Evolutionary conservation across 176 grass and related monocot species (phyloP).

Genomic region (Pharus latifolius): DNA sequence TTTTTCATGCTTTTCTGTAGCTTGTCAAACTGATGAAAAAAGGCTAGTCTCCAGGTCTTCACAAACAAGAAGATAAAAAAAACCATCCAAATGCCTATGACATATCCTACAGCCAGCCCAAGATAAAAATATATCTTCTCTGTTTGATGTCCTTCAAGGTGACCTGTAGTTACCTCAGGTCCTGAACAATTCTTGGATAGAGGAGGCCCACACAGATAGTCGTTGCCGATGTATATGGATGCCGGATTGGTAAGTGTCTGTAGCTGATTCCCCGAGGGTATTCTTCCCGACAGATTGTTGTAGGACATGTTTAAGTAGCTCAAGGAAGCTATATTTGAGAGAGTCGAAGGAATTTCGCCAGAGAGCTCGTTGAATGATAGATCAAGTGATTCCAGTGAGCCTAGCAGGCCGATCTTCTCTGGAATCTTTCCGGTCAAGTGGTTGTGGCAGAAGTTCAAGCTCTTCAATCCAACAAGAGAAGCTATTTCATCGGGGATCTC

Average conservation of each 20-base stretch:
- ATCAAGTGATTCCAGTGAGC: constrained; percentile 25
- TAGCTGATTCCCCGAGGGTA: constrained; percentile 8
- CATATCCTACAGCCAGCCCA: constrained; percentile 8
- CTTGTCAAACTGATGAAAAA: not conserved
- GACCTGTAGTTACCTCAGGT: not conserved
- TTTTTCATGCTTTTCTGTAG: not conserved
- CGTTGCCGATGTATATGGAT: constrained; percentile 6
- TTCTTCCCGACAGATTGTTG: constrained; percentile 34
- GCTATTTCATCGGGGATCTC: constrained; percentile 12
- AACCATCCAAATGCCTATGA: constrained; percentile 7
- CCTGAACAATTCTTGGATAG: not conserved
- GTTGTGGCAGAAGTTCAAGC: constrained; percentile 29
- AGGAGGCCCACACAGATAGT: constrained; percentile 17
- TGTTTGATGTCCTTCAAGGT: not conserved
- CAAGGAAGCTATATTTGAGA: not conserved
- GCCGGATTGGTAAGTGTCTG: not conserved
- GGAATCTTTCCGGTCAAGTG: constrained; percentile 12
- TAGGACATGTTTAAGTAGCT: constrained; percentile 10
- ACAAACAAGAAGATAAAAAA: not conserved
- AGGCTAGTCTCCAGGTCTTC: not conserved
- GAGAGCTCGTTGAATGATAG: constrained; percentile 16
- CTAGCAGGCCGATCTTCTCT: not conserved
- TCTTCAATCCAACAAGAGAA: not conserved
- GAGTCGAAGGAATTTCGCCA: constrained; percentile 4
- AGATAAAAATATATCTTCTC: not conserved